A percentile compares a stretch with the other conserved stretches of the same genome.
phyloP scores from a whole-genome alignment of 208 protist species.

The Angomonas ambiguus region DNA sequence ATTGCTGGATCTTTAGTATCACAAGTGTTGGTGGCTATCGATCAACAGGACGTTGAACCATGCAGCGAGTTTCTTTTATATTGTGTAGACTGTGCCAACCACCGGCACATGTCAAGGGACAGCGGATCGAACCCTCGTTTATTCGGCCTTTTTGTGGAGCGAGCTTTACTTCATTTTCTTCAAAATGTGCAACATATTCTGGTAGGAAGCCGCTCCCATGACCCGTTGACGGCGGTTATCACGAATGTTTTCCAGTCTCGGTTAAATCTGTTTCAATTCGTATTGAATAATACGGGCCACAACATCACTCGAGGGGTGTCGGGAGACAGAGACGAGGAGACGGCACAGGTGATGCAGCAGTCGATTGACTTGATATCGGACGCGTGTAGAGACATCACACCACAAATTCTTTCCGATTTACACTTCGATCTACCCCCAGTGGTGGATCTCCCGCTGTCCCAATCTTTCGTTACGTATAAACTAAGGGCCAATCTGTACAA shows the following conservation, averaged over 20 bases:
- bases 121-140: background rate
- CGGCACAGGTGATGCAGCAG: slow-evolving; percentile 54
- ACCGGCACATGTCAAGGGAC: slow-evolving; percentile 21
- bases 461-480: slow-evolving; percentile 70
- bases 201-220: slow-evolving; percentile 36
- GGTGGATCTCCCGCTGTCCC: slow-evolving; percentile 70
- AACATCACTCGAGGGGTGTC: slow-evolving; percentile 62
- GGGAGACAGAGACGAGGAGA: slow-evolving; percentile 36
- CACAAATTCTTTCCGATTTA: slow-evolving; percentile 43
- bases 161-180: slow-evolving; percentile 64
- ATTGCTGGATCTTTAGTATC: slow-evolving; percentile 49
- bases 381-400: slow-evolving; percentile 55
- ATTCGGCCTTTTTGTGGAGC: slow-evolving; percentile 61
- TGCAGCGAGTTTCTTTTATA: slow-evolving; percentile 63
- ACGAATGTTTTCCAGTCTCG: slow-evolving; percentile 65
- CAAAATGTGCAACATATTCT: slow-evolving; percentile 58
- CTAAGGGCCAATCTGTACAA: slow-evolving; percentile 67
- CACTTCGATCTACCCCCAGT: slow-evolving; percentile 69
- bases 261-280: slow-evolving; percentile 76
- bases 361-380: slow-evolving; percentile 75
- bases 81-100: slow-evolving; percentile 59
- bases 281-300: slow-evolving; percentile 69
- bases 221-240: slow-evolving; percentile 43
- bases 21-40: slow-evolving; percentile 41
- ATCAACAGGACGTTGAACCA: slow-evolving; percentile 31